Evolutionary conservation across 768 basidiomycete genomes (phyloP), one percentile per base, ranked within the genome.

Genomic region (Psilocybe subaeruginosa): DNA sequence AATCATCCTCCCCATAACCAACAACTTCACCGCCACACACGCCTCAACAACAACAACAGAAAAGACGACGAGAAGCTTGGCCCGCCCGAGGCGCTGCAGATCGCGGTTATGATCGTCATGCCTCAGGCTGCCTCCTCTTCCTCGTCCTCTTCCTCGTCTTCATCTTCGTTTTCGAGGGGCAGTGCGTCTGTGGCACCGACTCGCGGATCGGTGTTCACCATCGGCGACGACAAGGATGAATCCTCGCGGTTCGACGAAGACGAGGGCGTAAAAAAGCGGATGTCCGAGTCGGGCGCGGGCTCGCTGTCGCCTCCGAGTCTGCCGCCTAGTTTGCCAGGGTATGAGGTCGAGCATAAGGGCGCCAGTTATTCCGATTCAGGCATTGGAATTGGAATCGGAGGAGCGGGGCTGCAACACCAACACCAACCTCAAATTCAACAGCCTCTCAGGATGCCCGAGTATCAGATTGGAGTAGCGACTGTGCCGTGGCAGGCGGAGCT

Each of bases 101-200:
- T 85, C 17, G 77, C 76, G 0, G 74, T 84, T 37, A 69, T 85
- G 72, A 76, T 85, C 43, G 72, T 70, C 11, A 84, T 85, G 82
- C 27, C 29, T 33, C 23, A 2, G 33, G 31, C 48, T 41, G 45
- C 1, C n/a, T 43, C 11, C 5, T 43, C 1, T 11, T 43, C 11
- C 5, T 43, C 11, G 1, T 43, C 14, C 14, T 48, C 54, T 7
- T 27, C 54, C 17, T 46, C 60, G 31, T 54, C 47, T 23, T 49
- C 35, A 4, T 29, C 33, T 9, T 49, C 47, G 16, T 4, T 33
- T 14, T 30, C 50, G 17, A 23, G 23, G 23, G 2, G 2, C 1
- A 2, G 23, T 2, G 29, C 4, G 30, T 8, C n/a, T 0, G 31
- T 16, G 1, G 31, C 51, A 17, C 31, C 31, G 51, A n/a, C 51